Evolutionary conservation across 2,329 filamentous ascomycete genomes (phyloP), one percentile per base, ranked within the genome.

Genomic region (Cordyceps militaris): DNA sequence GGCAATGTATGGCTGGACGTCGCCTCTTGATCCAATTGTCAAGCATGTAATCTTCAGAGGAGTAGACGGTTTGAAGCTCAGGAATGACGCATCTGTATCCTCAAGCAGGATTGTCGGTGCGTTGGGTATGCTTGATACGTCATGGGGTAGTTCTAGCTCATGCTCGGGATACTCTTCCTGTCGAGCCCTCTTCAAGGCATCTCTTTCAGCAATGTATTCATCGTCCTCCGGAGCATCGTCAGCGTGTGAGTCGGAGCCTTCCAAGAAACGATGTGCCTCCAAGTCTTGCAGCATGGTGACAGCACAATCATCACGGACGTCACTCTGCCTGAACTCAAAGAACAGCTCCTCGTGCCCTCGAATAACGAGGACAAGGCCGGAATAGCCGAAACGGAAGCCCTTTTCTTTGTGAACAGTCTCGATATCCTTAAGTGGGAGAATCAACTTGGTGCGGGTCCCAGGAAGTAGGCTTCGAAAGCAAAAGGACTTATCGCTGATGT

Each of bases 1-100:
- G 0, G 94, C 91, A 69, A 99, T 97, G 69, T 97, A 99, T 1
- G 94, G 94, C 70, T 99, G 94, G 4, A 99, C 93, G 69, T 99
- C 94, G 24, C 94, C 94, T 59, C 94, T 83, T 13, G 93, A 97
- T 16, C 94, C 94, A 61, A 99, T 99, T 0, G 94, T 99, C 38
- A 99, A 76, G 69, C 94, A 99, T 1, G 93, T 96, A 60, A 99
- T 88, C 21, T 80, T 86, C 69, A 99, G 76, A 2, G 92, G 78
- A 64, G 89, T 80, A 2, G 84, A 74, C 0, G 94, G 93, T 71
- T 96, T 96, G 74, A 97, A 96, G 63, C 94, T 91, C 61, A 96
- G 80, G 59, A 96, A 88, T 0, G 92, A 96, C 4, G 90, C 89
- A 63, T 87, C 85, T 9, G 89, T 86, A 65, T 97, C 93, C 67